Conservation (phyloP, 2,329 filamentous ascomycete species). For the Elsinoe ampelina region DNA sequence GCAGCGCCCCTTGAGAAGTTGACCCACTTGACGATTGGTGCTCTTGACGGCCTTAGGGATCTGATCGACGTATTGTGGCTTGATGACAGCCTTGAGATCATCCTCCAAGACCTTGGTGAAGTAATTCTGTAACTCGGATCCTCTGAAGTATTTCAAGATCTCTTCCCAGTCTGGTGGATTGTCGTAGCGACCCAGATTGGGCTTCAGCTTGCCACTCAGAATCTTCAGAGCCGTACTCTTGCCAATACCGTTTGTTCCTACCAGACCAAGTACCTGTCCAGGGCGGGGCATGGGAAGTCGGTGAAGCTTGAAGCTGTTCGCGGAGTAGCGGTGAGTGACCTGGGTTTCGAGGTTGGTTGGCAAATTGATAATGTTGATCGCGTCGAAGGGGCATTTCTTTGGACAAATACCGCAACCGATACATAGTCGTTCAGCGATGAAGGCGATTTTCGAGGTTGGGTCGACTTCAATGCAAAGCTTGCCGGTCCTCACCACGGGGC, state of each 20-base stretch:
- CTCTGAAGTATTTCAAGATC: conserved; percentile 95
- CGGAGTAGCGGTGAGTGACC: conserved; percentile 96
- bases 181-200: conserved; percentile 87
- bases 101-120: conserved; percentile 98
- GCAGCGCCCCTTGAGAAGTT: conserved; percentile 65
- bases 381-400: conserved; percentile 97
- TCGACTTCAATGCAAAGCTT: conserved; percentile 96
- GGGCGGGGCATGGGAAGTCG: conserved; percentile 91
- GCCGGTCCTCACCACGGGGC: conserved; percentile 91
- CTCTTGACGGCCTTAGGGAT: conserved; percentile 87
- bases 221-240: conserved; percentile 99
- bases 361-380: conserved; percentile 99
- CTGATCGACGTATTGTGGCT: conserved; percentile 98
- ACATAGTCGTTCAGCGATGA: conserved; percentile 91
- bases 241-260: conserved; percentile 99
- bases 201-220: conserved; percentile 95
- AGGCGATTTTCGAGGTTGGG: conserved; percentile 83
- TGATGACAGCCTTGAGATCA: conserved; percentile 93
- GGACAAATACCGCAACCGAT: conserved; percentile 99
- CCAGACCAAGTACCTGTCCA: conserved; percentile 88
- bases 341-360: conserved; percentile 98
- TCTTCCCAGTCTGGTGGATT: conserved; percentile 99
- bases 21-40: conserved; percentile 62
- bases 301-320: conserved; percentile 99
- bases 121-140: conserved; percentile 97